These are phyloP conservation scores for Podosphaera xanthii DNA, from an alignment of 2,329 filamentous ascomycete species.

Conservation along the genomic window DNA sequence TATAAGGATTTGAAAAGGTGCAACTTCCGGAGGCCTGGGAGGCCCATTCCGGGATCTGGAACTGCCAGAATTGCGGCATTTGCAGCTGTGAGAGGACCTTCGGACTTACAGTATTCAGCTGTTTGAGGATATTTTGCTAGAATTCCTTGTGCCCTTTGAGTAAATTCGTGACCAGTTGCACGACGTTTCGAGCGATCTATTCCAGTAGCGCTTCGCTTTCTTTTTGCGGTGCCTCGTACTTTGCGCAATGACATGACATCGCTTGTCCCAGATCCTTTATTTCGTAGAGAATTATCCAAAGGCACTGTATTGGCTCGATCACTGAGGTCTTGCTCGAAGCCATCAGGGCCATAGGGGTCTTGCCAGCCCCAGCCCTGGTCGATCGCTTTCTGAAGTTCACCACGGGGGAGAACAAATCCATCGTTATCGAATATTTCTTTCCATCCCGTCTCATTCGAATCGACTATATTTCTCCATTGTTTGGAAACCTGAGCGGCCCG, in stretches of 20 bases:
- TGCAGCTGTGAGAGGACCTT: constrained; percentile 71
- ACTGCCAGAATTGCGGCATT: constrained; percentile 65
- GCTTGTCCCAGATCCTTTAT: constrained; percentile 19
- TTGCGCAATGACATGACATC: constrained; percentile 7
- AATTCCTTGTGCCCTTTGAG: constrained; percentile 10
- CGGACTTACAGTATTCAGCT: constrained; percentile 24
- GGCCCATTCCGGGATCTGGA: constrained; percentile 57
- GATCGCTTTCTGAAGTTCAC: constrained; percentile 70
- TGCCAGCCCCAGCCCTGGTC: constrained; percentile 96
- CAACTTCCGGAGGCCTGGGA: constrained; percentile 56
- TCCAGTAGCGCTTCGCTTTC: constrained; percentile 13
- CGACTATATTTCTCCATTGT: constrained; percentile 75
- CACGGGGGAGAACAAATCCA: constrained; percentile 54
- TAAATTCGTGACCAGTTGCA: constrained; percentile 11
- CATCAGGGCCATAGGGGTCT: constrained; percentile 51
- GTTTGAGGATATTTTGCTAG: constrained; percentile 8
- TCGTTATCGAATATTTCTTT: constrained; percentile 75
- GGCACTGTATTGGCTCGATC: constrained; percentile 9
- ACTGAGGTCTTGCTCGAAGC: constrained; percentile 64
- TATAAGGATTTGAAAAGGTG: constrained; percentile 95
- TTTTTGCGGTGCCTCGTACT: constrained; percentile 13
- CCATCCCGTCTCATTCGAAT: constrained; percentile 89
- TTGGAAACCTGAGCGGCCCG: constrained; percentile 83
- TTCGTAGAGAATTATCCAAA: constrained; percentile 21
- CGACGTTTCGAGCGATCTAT: constrained; percentile 14